Conservation (phyloP, 495 filamentous ascomycete genomes). For the Xylaria curta region DNA sequence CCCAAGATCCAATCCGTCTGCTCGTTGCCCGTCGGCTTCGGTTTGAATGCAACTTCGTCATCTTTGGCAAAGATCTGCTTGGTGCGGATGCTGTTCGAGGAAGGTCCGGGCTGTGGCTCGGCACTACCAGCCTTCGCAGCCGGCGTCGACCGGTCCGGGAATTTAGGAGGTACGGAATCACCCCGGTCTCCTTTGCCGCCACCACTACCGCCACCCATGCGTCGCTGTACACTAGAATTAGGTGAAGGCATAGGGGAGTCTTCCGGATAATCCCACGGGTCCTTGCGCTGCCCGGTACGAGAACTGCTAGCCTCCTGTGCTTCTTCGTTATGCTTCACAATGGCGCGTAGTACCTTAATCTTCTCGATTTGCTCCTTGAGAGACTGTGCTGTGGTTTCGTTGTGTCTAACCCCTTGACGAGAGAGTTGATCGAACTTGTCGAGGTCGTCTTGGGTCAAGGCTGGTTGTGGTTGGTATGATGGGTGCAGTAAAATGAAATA, state of each 20-base stretch:
- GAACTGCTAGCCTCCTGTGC: constrained; percentile 57
- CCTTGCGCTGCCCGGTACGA: constrained; percentile 42
- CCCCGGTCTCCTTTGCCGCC: constrained; percentile 51
- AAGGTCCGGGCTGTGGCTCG: constrained; percentile 48
- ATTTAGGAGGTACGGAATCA: constrained; percentile 54
- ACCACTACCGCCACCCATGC: constrained; percentile 34
- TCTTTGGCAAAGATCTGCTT: constrained; percentile 67
- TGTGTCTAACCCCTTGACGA: constrained; percentile 50
- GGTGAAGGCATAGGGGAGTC: constrained; percentile 76
- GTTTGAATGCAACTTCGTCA: constrained; percentile 87
- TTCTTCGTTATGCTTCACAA: constrained; percentile 65
- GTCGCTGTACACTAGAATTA: constrained; percentile 50
- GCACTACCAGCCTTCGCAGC: constrained; percentile 50
- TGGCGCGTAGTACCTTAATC: constrained; percentile 50
- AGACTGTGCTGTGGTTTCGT: constrained; percentile 45
- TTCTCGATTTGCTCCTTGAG: constrained; percentile 52
- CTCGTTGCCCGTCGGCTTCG: constrained; percentile 69
- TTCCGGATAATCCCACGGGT: constrained; percentile 69
- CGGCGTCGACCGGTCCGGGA: constrained; percentile 52
- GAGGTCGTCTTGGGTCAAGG: constrained; percentile 32
- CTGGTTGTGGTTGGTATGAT: constrained; percentile 25
- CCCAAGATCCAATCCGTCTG: constrained; percentile 91
- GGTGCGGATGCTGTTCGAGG: constrained; percentile 44
- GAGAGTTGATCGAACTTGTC: constrained; percentile 50
- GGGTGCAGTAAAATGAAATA: constrained; percentile 4